phyloP scores from a whole-genome alignment of 225 moss, liverwort and hornwort genomes.

The Thuidium tamariscinum region DNA sequence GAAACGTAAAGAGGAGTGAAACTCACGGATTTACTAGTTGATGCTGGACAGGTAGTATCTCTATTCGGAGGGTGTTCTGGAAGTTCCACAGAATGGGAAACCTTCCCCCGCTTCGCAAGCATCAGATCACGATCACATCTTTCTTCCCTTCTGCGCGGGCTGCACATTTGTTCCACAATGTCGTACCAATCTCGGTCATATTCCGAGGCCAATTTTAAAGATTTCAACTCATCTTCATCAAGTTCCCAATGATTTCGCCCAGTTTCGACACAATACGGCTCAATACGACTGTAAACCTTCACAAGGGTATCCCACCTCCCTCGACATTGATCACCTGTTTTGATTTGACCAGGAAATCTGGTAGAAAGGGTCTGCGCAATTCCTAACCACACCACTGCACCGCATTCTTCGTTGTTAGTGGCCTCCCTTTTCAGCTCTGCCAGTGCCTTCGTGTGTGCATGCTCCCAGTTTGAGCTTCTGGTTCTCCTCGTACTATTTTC shows the following conservation, averaged over 20 bases:
- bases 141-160: neutral
- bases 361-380: neutral
- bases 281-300: neutral
- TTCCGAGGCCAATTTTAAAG: neutral
- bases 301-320: conserved; percentile 7
- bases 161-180: neutral
- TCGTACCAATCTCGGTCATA: conserved; percentile 1
- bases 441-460: neutral
- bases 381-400: neutral
- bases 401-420: neutral
- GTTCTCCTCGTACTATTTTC: neutral
- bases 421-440: neutral
- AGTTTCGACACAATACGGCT: neutral
- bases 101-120: neutral
- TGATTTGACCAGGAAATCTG: neutral
- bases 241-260: neutral
- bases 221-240: neutral
- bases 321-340: neutral
- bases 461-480: neutral
- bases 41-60: neutral
- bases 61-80: neutral
- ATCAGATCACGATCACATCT: neutral
- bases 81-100: too few species aligned
- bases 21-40: neutral
- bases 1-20: neutral